Evolutionary conservation across 164 flowering plant species (phyloP).

Genomic region (Vitis rupestris): DNA sequence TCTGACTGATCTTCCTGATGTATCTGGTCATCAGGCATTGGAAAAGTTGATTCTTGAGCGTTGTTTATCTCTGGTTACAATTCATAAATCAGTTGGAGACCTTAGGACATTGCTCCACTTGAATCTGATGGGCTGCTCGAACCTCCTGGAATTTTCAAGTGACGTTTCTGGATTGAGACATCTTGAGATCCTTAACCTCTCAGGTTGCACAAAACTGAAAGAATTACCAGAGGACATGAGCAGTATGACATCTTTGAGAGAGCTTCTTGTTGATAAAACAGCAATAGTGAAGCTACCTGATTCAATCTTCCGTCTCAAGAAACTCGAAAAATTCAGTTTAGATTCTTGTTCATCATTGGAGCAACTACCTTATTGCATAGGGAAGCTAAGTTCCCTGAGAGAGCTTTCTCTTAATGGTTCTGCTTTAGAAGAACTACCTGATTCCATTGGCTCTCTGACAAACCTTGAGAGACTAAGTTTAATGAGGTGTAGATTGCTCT

Average conservation of each 20-base stretch:
- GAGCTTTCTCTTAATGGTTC: slow-evolving; percentile 21
- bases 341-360: slow-evolving; percentile 16
- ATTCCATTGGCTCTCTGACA: slow-evolving; percentile 25
- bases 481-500: slow-evolving; percentile 19
- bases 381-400: slow-evolving; percentile 23
- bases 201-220: slow-evolving; percentile 30
- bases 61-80: slow-evolving; percentile 17
- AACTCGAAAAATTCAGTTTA: slow-evolving; percentile 30
- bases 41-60: slow-evolving; percentile 30
- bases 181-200: slow-evolving; percentile 31
- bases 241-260: slow-evolving; percentile 25
- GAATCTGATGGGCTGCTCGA: slow-evolving; percentile 28
- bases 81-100: slow-evolving; percentile 31
- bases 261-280: slow-evolving; percentile 28
- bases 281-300: slow-evolving; percentile 25
- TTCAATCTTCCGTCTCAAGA: slow-evolving; percentile 23
- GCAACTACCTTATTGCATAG: slow-evolving; percentile 23
- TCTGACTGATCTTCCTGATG: slow-evolving; percentile 30
- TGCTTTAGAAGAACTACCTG: slow-evolving; percentile 25
- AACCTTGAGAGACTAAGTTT: slow-evolving; percentile 31
- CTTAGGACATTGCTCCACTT: slow-evolving; percentile 18
- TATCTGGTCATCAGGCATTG: slow-evolving; percentile 21
- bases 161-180: slow-evolving; percentile 35
- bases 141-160: slow-evolving; percentile 25
- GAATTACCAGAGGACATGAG: slow-evolving; percentile 26